Evolutionary conservation across 495 filamentous ascomycete genomes (phyloP).

Genomic region (Aspergillus ellipticus): DNA sequence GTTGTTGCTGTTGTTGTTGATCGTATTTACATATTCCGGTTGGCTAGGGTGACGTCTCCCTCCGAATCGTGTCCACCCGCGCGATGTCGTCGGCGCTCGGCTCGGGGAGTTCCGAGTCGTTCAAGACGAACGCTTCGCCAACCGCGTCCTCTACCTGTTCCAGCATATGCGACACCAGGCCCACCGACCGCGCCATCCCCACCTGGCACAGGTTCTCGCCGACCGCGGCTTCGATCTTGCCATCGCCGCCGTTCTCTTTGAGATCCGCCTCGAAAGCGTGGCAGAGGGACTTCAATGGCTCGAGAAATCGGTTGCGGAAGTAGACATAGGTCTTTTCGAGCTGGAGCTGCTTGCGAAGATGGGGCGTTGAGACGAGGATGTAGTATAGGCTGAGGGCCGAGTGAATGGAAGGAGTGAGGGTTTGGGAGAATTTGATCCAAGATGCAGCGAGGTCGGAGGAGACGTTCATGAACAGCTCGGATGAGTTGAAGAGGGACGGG

Average conservation of each 20-base stretch:
- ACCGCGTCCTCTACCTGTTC: conserved; percentile 38
- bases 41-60: conserved; percentile 18
- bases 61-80: conserved; percentile 26
- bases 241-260: conserved; percentile 35
- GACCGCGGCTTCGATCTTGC: conserved; percentile 35
- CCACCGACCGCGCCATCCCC: conserved; percentile 38
- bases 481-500: conserved; percentile 29
- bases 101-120: conserved; percentile 28
- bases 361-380: conserved; percentile 35
- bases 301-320: conserved; percentile 38
- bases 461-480: conserved; percentile 19
- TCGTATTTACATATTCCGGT: too few relatives aligned
- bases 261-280: conserved; percentile 36
- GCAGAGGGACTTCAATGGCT: conserved; percentile 31
- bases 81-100: conserved; percentile 31
- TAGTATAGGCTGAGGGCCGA: conserved; percentile 46
- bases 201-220: conserved; percentile 37
- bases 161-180: conserved; percentile 32
- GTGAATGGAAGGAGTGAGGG: conserved; percentile 34
- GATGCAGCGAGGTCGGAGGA: conserved; percentile 31
- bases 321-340: conserved; percentile 35
- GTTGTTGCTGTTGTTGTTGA: not conserved
- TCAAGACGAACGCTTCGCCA: conserved; percentile 30
- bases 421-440: conserved; percentile 38
- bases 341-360: conserved; percentile 29